A percentile compares a stretch with the other conserved stretches of the same genome.
These are phyloP conservation scores for Entelexis sorbosivorans DNA, from an alignment of 1,139 yeast genomes.

Conservation along the genomic window DNA sequence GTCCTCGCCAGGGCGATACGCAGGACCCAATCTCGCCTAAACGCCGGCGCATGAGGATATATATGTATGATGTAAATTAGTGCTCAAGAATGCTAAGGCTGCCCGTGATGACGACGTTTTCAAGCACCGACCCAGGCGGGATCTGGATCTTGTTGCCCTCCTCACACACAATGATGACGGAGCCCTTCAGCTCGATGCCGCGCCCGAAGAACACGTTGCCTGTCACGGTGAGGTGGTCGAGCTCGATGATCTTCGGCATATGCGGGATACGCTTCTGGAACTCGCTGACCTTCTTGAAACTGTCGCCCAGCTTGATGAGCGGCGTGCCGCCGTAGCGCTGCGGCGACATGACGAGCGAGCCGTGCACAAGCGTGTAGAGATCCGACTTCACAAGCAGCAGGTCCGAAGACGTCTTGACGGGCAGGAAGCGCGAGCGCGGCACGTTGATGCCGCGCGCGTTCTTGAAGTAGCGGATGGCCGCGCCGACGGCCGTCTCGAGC, in stretches of 20 bases:
- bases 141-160: conserved; percentile 95
- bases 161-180: conserved; percentile 93
- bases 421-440: conserved; percentile 94
- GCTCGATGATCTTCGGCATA: conserved; percentile 90
- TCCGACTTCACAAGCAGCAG: conserved; percentile 92
- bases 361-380: conserved; percentile 81
- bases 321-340: conserved; percentile 85
- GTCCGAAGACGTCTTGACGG: conserved; percentile 95
- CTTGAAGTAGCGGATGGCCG: conserved; percentile 91
- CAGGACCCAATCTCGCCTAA: too few species aligned
- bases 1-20: too few species aligned
- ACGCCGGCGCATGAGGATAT: too few species aligned
- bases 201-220: conserved; percentile 92
- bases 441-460: conserved; percentile 97
- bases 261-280: conserved; percentile 86
- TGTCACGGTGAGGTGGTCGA: conserved; percentile 93
- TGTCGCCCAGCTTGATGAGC: conserved; percentile 81
- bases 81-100: conserved; percentile 92
- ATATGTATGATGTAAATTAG: conserved; percentile 29
- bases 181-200: conserved; percentile 84
- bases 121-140: conserved; percentile 90
- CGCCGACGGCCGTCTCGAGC: conserved; percentile 98
- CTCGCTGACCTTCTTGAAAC: conserved; percentile 87
- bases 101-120: conserved; percentile 95
- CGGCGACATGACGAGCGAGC: conserved; percentile 75